phyloP scores from a whole-genome alignment of 768 basidiomycete genomes.

The Serpula lacrymans region DNA sequence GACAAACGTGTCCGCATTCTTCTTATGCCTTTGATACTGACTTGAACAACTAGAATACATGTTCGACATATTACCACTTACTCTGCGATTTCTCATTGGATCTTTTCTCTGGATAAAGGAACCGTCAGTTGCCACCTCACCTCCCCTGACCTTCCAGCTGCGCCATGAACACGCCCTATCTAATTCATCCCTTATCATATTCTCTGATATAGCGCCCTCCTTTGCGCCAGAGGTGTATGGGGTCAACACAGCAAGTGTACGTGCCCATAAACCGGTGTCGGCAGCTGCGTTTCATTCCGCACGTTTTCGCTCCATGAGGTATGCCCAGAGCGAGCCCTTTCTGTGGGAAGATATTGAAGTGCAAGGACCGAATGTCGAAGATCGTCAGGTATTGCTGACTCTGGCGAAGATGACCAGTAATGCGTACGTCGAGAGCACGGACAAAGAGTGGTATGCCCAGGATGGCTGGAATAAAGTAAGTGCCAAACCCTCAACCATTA shows the following conservation, averaged over 20 bases:
- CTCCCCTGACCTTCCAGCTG: slow-evolving; percentile 53
- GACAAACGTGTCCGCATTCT: too few relatives aligned
- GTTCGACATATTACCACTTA: slow-evolving; percentile 30
- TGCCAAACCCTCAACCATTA: not conserved
- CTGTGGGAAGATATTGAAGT: slow-evolving; percentile 68
- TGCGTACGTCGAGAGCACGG: slow-evolving; percentile 58
- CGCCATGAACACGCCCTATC: slow-evolving; percentile 63
- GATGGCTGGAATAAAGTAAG: slow-evolving; percentile 62
- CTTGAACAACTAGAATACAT: too few relatives aligned
- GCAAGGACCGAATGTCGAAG: slow-evolving; percentile 65
- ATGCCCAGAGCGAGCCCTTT: slow-evolving; percentile 36
- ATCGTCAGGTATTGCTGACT: slow-evolving; percentile 66
- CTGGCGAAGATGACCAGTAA: slow-evolving; percentile 91
- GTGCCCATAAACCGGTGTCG: slow-evolving; percentile 48
- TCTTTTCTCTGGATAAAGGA: slow-evolving; percentile 36
- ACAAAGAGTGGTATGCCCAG: slow-evolving; percentile 70
- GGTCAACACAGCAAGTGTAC: slow-evolving; percentile 37
- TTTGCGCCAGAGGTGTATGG: slow-evolving; percentile 36
- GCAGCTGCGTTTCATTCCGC: slow-evolving; percentile 28
- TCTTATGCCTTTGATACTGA: too few relatives aligned
- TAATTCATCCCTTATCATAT: slow-evolving; percentile 52
- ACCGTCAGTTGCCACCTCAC: slow-evolving; percentile 23
- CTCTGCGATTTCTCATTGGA: slow-evolving; percentile 40
- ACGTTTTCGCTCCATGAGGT: slow-evolving; percentile 34
- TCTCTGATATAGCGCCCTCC: slow-evolving; percentile 46